Evolutionary conservation across 495 filamentous ascomycete species (phyloP).

Genomic region (Hypoxylon trugodes): DNA sequence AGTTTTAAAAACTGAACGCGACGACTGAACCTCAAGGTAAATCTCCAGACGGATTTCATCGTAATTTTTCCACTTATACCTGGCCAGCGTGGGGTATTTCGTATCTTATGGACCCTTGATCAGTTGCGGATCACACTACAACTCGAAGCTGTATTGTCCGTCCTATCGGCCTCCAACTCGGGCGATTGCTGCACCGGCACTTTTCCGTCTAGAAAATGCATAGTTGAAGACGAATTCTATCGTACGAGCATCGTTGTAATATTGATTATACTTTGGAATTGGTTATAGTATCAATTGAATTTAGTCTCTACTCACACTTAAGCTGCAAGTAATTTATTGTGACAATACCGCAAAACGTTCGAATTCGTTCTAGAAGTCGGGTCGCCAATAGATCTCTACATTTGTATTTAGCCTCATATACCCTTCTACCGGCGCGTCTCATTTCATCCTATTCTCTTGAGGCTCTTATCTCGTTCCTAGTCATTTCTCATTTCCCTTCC

Average conservation of each 20-base stretch:
- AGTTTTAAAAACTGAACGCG: too few species aligned
- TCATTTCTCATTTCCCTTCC: neutral
- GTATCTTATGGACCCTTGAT: slow-evolving; percentile 10
- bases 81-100: slow-evolving; percentile 18
- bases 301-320: neutral
- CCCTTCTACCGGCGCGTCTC: slow-evolving; percentile 14
- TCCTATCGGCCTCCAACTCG: slow-evolving; percentile 29
- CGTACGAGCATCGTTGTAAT: slow-evolving; percentile 11
- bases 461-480: neutral
- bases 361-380: slow-evolving; percentile 22
- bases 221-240: slow-evolving; percentile 13
- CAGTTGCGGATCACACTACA: slow-evolving; percentile 4
- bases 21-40: too few species aligned
- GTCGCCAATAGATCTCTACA: slow-evolving; percentile 4
- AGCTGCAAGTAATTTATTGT: slow-evolving; percentile 25
- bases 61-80: neutral
- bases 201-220: slow-evolving; percentile 4
- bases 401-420: slow-evolving; percentile 26
- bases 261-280: slow-evolving; percentile 8
- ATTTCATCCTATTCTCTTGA: neutral
- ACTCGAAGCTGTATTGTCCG: slow-evolving; percentile 17
- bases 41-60: too few species aligned
- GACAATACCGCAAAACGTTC: slow-evolving; percentile 17
- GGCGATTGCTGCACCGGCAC: slow-evolving; percentile 38
- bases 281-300: neutral